Conservation (phyloP, 108 stramenopile genomes). For the Pelagomonas calceolata region DNA sequence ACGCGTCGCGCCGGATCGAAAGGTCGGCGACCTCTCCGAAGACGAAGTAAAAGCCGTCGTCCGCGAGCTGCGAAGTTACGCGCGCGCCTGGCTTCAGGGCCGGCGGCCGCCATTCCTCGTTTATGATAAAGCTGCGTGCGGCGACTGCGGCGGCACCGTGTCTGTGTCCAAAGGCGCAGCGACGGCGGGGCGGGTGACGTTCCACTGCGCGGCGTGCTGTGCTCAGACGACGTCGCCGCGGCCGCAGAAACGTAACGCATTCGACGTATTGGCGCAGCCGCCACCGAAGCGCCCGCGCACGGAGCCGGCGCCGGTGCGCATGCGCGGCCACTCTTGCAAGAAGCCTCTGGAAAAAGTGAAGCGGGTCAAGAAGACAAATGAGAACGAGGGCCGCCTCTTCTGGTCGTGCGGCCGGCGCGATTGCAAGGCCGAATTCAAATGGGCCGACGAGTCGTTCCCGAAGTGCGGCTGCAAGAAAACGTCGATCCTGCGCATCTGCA, state of each 20-base stretch:
- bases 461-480: conserved; percentile 31
- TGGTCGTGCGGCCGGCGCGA: conserved; percentile 28
- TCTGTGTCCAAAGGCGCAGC: conserved; percentile 44
- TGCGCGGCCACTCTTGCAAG: neutral
- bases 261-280: conserved; percentile 8
- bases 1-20: conserved; percentile 39
- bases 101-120: conserved; percentile 43
- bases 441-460: conserved; percentile 48
- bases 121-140: conserved; percentile 51
- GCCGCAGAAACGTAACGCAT: conserved; percentile 8
- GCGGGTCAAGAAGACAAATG: conserved; percentile 31
- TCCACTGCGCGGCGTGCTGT: conserved; percentile 2
- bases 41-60: conserved; percentile 33
- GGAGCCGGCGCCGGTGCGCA: neutral
- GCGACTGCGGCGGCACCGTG: conserved; percentile 28
- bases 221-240: neutral
- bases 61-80: conserved; percentile 28
- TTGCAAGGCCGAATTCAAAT: conserved; percentile 38
- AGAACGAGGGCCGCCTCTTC: conserved; percentile 40
- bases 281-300: neutral
- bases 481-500: conserved; percentile 32
- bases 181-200: conserved; percentile 35
- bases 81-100: conserved; percentile 47
- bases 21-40: conserved; percentile 27
- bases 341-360: conserved; percentile 31